Evolutionary conservation across 495 filamentous ascomycete species (phyloP), one percentile per base, ranked within the genome.

Genomic region (Tuber indicum): DNA sequence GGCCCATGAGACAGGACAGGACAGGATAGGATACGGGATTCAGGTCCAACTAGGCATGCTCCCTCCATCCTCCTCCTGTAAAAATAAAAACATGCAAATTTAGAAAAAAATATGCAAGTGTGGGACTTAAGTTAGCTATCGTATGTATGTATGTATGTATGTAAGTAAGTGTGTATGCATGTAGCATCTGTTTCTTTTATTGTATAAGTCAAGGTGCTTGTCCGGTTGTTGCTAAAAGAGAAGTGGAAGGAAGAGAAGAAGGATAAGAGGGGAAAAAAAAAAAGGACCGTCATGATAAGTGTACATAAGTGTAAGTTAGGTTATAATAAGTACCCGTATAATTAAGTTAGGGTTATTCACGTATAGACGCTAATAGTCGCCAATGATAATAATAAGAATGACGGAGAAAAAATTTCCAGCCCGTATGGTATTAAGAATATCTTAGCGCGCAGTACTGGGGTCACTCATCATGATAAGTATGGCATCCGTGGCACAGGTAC

Each of bases 141-240:
- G 52, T 62, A 62, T 66, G 58, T 62, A 62, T 62, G 49, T 58
- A 62, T 66, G 58, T 62, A 62, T 62, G 49, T 58, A 58, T 58
- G 49, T 47, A 47, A 0, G 46, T 47, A 47, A 49, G 23, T n/a
- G 23, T 58, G 58, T 66, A 66, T 66, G 58, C 26, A 66, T 66
- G n/a, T 66, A 66, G n/a, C 58, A 32, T 32, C 58, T 66, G 58
- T 66, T 66, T 66, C 58, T 66, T 66, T 66, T 66, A 62, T 62
- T 62, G 32, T 66, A 66, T 66, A 66, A 17, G n/a, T 26, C 58
- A 3, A 58, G 23, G 21, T 26, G 21, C 23, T 10, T 58, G 23
- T 58, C 49, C n/a, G 23, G 23, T 21, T n/a, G 42, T 36, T 19
- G 58, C 58, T 36, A 66, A 66, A 66, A 36, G 32, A 6, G 19